Evolutionary conservation across 331 rosid species (phyloP).

Genomic region (Saraca asoca): DNA sequence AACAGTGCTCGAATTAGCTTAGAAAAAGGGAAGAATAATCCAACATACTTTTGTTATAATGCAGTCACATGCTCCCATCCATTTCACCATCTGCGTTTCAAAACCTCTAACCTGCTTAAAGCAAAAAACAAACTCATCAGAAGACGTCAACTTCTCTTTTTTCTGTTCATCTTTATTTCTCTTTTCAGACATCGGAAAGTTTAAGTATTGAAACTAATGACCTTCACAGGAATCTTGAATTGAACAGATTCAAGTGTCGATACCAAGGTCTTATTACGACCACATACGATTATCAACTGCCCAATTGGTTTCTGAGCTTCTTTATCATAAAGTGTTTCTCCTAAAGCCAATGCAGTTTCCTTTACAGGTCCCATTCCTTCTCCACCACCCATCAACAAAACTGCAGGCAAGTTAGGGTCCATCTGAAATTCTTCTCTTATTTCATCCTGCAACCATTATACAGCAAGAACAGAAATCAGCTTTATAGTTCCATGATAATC

Average conservation of each 20-base stretch:
- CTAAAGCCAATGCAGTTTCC: conserved; percentile 91
- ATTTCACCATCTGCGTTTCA: conserved; percentile 83
- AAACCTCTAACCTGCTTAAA: conserved; percentile 76
- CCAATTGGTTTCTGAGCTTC: conserved; percentile 71
- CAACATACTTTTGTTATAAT: conserved; percentile 84
- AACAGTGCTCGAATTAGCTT: too few relatives aligned
- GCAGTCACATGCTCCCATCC: conserved; percentile 99
- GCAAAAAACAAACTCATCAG: conserved; percentile 13
- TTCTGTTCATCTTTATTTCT: conserved; percentile 8
- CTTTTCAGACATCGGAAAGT: not conserved
- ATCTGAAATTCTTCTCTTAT: conserved; percentile 78
- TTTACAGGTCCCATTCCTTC: conserved; percentile 99
- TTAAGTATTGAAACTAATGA: conserved; percentile 34
- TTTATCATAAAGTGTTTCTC: conserved; percentile 63
- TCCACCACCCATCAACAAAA: conserved; percentile 95
- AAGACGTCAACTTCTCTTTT: not conserved
- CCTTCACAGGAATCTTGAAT: conserved; percentile 90
- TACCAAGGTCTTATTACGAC: conserved; percentile 69
- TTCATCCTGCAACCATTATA: conserved; percentile 50
- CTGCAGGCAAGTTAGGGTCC: conserved; percentile 83
- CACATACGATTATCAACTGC: conserved; percentile 78
- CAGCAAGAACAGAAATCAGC: not conserved
- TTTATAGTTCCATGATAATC: conserved; percentile 4
- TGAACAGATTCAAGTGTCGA: conserved; percentile 61
- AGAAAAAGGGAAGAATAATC: too few relatives aligned